These are phyloP conservation scores for Zoysia pacifica DNA, from an alignment of 176 grass and related monocot genomes.

Conservation along the genomic window DNA sequence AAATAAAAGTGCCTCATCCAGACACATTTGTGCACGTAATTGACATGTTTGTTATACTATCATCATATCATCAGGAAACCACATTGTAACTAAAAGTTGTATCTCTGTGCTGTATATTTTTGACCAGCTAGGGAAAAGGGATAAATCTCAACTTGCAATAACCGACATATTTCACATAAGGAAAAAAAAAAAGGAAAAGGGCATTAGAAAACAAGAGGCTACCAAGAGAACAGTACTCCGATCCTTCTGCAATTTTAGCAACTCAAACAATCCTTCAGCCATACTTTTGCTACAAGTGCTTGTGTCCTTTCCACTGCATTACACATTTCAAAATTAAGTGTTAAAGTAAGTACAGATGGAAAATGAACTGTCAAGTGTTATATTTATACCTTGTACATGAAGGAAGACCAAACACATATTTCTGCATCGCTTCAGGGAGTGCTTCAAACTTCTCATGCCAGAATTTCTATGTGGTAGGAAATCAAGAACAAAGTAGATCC, in stretches of 20 bases:
- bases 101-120: neutral
- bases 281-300: conserved; percentile 44
- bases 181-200: neutral
- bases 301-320: conserved; percentile 50
- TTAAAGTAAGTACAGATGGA: conserved; percentile 22
- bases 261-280: conserved; percentile 49
- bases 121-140: neutral
- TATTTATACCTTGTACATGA: conserved; percentile 73
- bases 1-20: neutral
- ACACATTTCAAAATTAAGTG: conserved; percentile 16
- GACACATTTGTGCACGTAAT: neutral
- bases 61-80: neutral
- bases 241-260: conserved; percentile 59
- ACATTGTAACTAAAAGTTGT: conserved; percentile 1
- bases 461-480: conserved; percentile 43
- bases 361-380: conserved; percentile 9
- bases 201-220: conserved; percentile 17
- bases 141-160: conserved; percentile 3
- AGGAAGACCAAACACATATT: conserved; percentile 56
- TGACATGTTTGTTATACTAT: neutral
- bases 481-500: neutral
- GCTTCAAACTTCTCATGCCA: conserved; percentile 55
- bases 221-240: conserved; percentile 84
- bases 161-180: conserved; percentile 13
- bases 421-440: conserved; percentile 50